Percentiles rank a stretch among this genome's conserved stretches.
Evolutionary conservation across 257 asterid genomes (phyloP).

Genomic region (Ilex aquifolium): DNA sequence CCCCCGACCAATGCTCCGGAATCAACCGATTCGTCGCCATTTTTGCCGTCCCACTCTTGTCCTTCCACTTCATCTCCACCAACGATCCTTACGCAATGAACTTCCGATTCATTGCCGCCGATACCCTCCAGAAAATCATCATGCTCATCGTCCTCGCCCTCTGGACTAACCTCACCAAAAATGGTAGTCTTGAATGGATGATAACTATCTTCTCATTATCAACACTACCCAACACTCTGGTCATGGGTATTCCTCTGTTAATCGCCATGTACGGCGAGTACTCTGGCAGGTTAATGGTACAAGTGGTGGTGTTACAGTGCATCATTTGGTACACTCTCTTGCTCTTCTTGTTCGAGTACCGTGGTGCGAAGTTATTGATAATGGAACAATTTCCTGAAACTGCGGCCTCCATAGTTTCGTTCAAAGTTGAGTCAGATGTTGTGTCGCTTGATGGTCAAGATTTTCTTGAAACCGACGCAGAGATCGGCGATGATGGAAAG

Average conservation of each 20-base stretch:
- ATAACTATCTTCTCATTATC: conserved; percentile 80
- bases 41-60: conserved; percentile 82
- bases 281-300: conserved; percentile 75
- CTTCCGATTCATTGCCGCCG: conserved; percentile 85
- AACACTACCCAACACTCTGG: conserved; percentile 82
- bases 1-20: conserved; percentile 95
- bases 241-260: conserved; percentile 84
- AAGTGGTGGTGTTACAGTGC: conserved; percentile 81
- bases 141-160: conserved; percentile 55
- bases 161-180: conserved; percentile 64
- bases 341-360: conserved; percentile 69
- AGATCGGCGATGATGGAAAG: conserved; percentile 78
- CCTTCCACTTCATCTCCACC: conserved; percentile 76
- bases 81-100: conserved; percentile 78
- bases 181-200: conserved; percentile 87
- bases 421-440: conserved; percentile 89
- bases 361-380: conserved; percentile 80
- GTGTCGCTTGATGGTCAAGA: conserved; percentile 94
- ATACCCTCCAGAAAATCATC: conserved; percentile 63
- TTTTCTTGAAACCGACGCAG: conserved; percentile 85
- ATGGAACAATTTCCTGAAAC: conserved; percentile 89
- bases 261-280: conserved; percentile 78
- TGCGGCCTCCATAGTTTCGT: conserved; percentile 79
- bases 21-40: conserved; percentile 87
- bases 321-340: conserved; percentile 86